Evolutionary conservation across 2,329 filamentous ascomycete species (phyloP).

Genomic region (Claviceps purpurea): DNA sequence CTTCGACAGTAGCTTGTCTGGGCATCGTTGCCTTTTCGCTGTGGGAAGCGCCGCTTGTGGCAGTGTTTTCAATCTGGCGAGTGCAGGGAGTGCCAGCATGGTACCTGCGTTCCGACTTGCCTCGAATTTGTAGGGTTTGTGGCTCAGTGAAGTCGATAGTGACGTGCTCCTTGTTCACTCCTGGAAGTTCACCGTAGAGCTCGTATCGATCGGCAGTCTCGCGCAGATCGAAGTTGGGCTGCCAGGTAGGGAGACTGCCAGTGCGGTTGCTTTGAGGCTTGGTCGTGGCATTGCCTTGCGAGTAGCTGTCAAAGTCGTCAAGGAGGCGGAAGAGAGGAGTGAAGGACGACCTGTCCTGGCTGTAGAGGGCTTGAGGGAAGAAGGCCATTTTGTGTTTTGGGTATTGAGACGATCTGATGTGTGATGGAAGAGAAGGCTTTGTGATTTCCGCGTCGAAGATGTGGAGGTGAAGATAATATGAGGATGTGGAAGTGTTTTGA

Average conservation of each 20-base stretch:
- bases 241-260: constrained; percentile 40
- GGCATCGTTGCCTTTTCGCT: constrained; percentile 23
- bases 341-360: constrained; percentile 37
- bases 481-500: not conserved
- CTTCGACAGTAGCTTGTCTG: constrained; percentile 53
- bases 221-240: constrained; percentile 65
- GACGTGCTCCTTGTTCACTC: constrained; percentile 60
- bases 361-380: constrained; percentile 41
- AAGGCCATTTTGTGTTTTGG: constrained; percentile 44
- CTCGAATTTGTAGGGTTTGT: constrained; percentile 59
- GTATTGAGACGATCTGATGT: constrained; percentile 10
- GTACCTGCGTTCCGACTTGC: constrained; percentile 52
- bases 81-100: constrained; percentile 38
- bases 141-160: constrained; percentile 67
- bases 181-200: constrained; percentile 68
- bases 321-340: constrained; percentile 50
- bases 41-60: constrained; percentile 27
- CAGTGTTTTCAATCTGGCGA: constrained; percentile 31
- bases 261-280: constrained; percentile 15
- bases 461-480: not conserved
- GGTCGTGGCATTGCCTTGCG: constrained; percentile 18
- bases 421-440: not conserved
- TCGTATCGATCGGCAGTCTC: constrained; percentile 58
- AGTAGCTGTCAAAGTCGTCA: constrained; percentile 49
- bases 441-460: not conserved